These are phyloP conservation scores for Chrysanthemum makinoi DNA, from an alignment of 129 eudicot genomes.

Conservation along the genomic window DNA sequence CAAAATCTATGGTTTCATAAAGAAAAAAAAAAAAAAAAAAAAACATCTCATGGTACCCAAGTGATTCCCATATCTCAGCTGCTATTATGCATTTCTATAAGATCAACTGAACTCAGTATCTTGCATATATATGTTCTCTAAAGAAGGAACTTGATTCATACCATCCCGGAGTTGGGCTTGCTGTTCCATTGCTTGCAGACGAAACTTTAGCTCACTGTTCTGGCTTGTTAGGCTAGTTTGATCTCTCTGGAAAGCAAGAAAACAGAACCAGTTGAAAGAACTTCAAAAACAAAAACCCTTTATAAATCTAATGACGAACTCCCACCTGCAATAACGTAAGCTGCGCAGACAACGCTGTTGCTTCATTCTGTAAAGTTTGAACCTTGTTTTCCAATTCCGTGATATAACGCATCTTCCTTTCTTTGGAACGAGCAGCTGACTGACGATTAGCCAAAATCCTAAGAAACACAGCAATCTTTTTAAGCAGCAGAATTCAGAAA, in stretches of 20 bases:
- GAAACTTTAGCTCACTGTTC: constrained; percentile 82
- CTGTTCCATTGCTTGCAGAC: constrained; percentile 92
- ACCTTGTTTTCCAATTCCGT: constrained; percentile 90
- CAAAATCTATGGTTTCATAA: too few species aligned
- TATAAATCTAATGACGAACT: background rate
- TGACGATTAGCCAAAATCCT: constrained; percentile 95
- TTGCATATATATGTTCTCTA: background rate
- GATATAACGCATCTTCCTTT: constrained; percentile 77
- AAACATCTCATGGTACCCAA: background rate
- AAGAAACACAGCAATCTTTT: constrained; percentile 13
- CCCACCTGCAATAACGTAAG: constrained; percentile 77
- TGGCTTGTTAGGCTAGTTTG: constrained; percentile 63
- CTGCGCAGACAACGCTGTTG: constrained; percentile 84
- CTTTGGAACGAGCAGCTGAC: constrained; percentile 97
- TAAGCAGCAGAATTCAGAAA: background rate
- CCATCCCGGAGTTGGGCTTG: constrained; percentile 97
- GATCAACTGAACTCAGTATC: background rate
- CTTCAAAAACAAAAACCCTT: background rate
- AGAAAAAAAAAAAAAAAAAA: background rate
- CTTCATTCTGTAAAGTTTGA: constrained; percentile 85
- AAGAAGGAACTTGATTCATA: constrained; percentile 24
- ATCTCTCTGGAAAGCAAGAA: constrained; percentile 54
- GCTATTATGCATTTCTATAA: background rate
- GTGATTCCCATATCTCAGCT: background rate
- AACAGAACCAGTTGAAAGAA: constrained; percentile 1